Percentiles rank a stretch among this genome's conserved stretches.
Evolutionary conservation across 1,284 basidiomycete genomes (phyloP).

Genomic region (Cutaneotrichosporon dermatis): DNA sequence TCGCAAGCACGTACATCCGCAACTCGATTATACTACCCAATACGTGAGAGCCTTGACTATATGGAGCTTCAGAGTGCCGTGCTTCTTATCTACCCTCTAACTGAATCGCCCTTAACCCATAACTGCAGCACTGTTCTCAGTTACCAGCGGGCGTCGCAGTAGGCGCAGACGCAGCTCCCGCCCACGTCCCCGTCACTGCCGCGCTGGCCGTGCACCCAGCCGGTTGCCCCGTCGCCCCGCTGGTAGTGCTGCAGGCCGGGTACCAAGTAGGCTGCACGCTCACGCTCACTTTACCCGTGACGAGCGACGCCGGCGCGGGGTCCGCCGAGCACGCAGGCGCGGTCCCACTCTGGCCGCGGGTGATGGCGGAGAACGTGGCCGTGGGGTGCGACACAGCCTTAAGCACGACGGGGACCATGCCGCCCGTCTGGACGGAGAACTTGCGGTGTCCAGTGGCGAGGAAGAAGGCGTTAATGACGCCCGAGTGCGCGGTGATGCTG

Average conservation of each 20-base stretch:
- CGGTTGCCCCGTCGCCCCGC: too few relatives aligned
- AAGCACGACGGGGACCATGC: conserved; percentile 26
- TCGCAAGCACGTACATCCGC: too few relatives aligned
- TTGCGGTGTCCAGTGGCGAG: conserved; percentile 26
- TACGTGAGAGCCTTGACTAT: too few relatives aligned
- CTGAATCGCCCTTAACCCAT: too few relatives aligned
- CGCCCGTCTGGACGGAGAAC: conserved; percentile 31
- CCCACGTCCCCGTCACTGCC: neutral
- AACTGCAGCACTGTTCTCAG: too few relatives aligned
- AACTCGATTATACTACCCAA: too few relatives aligned
- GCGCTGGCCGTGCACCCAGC: neutral
- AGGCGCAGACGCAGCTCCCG: neutral
- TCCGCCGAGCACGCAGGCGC: conserved; percentile 20
- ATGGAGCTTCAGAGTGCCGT: too few relatives aligned
- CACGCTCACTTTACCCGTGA: neutral
- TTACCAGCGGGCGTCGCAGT: too few relatives aligned
- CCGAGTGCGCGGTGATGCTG: conserved; percentile 43
- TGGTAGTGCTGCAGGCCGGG: neutral
- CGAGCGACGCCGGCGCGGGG: neutral
- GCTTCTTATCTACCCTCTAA: too few relatives aligned
- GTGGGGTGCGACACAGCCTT: conserved; percentile 21
- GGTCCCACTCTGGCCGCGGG: conserved; percentile 21
- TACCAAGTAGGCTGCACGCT: conserved; percentile 1
- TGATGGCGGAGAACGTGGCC: conserved; percentile 19
- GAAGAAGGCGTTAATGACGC: conserved; percentile 39